Percentiles rank a stretch among this genome's conserved stretches.
Evolutionary conservation across 2,329 filamentous ascomycete species (phyloP).

Genomic region (Pseudogymnoascus sp.): DNA sequence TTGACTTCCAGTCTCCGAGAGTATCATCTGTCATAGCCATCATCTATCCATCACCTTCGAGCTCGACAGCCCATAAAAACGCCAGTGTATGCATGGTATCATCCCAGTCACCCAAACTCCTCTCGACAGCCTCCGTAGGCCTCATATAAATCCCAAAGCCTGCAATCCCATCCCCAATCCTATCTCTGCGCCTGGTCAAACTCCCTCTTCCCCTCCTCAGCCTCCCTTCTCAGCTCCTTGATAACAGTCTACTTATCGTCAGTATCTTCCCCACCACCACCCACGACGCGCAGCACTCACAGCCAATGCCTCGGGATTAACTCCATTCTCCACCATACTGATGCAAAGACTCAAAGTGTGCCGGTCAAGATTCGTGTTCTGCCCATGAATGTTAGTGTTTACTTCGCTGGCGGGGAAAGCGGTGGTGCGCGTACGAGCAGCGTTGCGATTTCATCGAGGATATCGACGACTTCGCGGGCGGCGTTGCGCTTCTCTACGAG

Average conservation of each 20-base stretch:
- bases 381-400: neutral
- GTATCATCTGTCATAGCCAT: neutral
- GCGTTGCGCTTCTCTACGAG: conserved; percentile 60
- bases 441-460: conserved; percentile 77
- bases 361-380: conserved; percentile 93
- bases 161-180: neutral
- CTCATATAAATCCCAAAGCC: neutral
- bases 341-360: conserved; percentile 91
- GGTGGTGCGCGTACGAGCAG: conserved; percentile 60
- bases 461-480: conserved; percentile 75
- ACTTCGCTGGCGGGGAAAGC: neutral
- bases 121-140: neutral
- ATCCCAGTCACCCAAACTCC: neutral
- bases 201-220: conserved; percentile 20
- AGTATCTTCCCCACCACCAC: conserved; percentile 10
- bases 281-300: conserved; percentile 47
- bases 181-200: conserved; percentile 3
- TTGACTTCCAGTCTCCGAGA: neutral
- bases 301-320: conserved; percentile 89
- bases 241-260: conserved; percentile 24
- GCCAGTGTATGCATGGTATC: conserved; percentile 4
- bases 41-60: neutral
- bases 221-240: conserved; percentile 27
- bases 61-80: neutral
- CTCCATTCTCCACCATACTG: conserved; percentile 92